Percentiles rank a stretch among this genome's conserved stretches.
Evolutionary conservation across 164 flowering plant species (phyloP).

Genomic region (Warburgia ugandensis): DNA sequence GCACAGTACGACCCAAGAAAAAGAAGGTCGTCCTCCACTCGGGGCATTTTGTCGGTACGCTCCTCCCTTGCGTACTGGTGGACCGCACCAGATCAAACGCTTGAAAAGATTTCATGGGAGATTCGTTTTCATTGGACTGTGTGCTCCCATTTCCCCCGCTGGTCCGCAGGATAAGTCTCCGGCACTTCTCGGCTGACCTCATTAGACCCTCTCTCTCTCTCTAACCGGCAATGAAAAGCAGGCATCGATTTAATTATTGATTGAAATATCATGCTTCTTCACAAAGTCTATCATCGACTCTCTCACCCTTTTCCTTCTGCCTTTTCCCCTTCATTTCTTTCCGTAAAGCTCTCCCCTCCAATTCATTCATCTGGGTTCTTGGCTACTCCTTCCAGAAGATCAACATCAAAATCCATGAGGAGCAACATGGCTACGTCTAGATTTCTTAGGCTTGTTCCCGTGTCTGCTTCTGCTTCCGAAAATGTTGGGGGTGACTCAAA

Average conservation of each 20-base stretch:
- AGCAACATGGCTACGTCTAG: slow-evolving; percentile 21
- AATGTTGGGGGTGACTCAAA: slow-evolving; percentile 27
- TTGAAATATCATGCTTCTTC: slow-evolving; percentile 49
- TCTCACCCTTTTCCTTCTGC: slow-evolving; percentile 21
- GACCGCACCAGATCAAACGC: too few species aligned
- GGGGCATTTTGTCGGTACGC: too few species aligned
- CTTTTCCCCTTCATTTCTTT: slow-evolving; percentile 10
- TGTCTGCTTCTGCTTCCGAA: slow-evolving; percentile 28
- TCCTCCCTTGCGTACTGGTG: too few species aligned
- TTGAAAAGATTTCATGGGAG: too few species aligned
- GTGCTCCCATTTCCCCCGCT: too few species aligned
- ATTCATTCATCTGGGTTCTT: slow-evolving; percentile 15
- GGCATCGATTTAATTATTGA: too few species aligned
- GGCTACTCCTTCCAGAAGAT: too few species aligned
- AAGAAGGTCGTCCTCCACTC: too few species aligned
- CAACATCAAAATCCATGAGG: slow-evolving; percentile 6
- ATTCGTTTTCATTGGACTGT: too few species aligned
- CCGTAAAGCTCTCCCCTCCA: slow-evolving; percentile 9
- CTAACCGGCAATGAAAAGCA: not conserved
- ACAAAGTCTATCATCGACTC: slow-evolving; percentile 47
- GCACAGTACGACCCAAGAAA: too few species aligned
- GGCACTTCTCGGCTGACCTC: not conserved
- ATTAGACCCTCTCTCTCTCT: not conserved
- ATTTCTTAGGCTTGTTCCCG: slow-evolving; percentile 31
- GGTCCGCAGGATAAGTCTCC: too few species aligned